Evolutionary conservation across 1,139 yeast species (phyloP), one percentile per base, ranked within the genome.

Genomic region (Geotrichum macrosporum): DNA sequence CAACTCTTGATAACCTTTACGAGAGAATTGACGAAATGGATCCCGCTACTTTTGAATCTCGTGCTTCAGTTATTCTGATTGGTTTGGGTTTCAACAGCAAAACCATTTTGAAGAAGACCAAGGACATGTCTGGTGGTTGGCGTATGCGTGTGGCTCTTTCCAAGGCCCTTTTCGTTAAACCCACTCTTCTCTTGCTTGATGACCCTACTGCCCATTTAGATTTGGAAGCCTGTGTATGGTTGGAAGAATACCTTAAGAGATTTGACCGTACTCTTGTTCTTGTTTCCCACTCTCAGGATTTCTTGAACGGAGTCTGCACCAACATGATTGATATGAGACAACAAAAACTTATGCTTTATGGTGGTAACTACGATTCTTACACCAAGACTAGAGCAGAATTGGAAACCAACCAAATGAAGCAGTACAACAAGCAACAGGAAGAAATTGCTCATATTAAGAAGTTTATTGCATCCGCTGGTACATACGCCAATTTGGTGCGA

Each of bases 151-250:
- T 84, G 52, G 92, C 94, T 31, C 75, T 84, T 48, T 87, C 89
- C 55, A 84, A 84, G 72, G 94, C 94, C 19, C 75, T 84, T 60
- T 82, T 84, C 73, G 81, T 77, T 56, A 76, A 77, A 68, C 82
- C 82, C 51, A 77, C 81, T 41, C 69, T 77, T 53, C 69, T 77
- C 59, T 69, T 77, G 53, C 58, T 80, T 67, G 99, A 92, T 75
- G 98, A 92, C 69, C 99, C 99, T 63, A 94, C 99, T 59, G 98
- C 98, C 54, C 98, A 92, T 73, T 85, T 92, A 78, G 99, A 92
- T 75, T 78, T 94, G 67, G 96, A 92, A 69, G 98, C 98, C 53
- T 92, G 97, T 83, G 98, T 94, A 64, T 92, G 98, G 98, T 78
- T 92, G 70, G 99, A 92, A 78, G 97, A 89, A 73, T 92, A 92